Conservation (phyloP, 805 yeast genomes). For the Candida broadrunensis region DNA sequence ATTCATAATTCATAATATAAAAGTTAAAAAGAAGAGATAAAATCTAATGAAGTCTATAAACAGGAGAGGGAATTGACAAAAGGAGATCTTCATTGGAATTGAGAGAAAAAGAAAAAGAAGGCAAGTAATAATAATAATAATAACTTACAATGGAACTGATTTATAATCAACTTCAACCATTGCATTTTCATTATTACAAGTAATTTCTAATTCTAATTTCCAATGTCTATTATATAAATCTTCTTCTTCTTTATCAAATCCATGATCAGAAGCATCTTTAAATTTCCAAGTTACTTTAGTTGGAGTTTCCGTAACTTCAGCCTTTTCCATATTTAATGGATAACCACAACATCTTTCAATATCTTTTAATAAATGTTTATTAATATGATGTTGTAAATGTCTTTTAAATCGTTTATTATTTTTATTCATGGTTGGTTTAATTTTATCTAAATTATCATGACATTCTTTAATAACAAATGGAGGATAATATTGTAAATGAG, state of each 20-base stretch:
- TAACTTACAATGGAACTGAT: conserved; percentile 43
- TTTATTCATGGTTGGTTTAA: conserved; percentile 69
- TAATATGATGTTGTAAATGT: conserved; percentile 71
- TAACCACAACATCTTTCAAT: conserved; percentile 62
- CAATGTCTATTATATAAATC: conserved; percentile 52
- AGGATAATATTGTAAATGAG: conserved; percentile 65
- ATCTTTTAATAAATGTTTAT: conserved; percentile 67
- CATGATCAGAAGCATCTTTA: conserved; percentile 56
- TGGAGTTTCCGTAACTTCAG: conserved; percentile 46
- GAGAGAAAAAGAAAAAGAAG: not conserved
- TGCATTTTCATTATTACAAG: conserved; percentile 66
- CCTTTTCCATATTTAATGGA: conserved; percentile 47
- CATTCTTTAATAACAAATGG: conserved; percentile 68
- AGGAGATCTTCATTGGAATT: not conserved
- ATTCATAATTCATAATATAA: too few species aligned
- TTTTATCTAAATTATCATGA: conserved; percentile 67
- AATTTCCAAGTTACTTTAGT: conserved; percentile 61
- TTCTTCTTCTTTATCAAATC: conserved; percentile 47
- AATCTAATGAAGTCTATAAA: conserved; percentile 1
- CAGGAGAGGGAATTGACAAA: not conserved
- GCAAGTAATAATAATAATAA: not conserved
- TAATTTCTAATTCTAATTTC: conserved; percentile 61
- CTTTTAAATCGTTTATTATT: conserved; percentile 70
- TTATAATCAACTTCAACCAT: conserved; percentile 63
- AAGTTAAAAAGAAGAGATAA: not conserved